phyloP scores from a whole-genome alignment of 176 grass and related monocot species.

The Avena insularis region DNA sequence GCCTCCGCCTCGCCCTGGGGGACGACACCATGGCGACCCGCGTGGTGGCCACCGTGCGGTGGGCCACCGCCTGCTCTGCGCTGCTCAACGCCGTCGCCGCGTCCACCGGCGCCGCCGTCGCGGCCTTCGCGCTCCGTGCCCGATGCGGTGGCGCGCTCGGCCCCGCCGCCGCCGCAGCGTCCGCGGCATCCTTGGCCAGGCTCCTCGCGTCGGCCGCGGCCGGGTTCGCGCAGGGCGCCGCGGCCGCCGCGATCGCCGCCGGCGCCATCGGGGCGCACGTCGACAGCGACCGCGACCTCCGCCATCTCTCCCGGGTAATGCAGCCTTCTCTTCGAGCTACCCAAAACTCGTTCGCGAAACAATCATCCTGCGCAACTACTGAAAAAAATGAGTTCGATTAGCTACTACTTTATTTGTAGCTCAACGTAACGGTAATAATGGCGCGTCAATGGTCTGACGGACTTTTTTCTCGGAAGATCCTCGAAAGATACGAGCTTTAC shows the following conservation, averaged over 20 bases:
- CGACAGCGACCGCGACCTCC: slow-evolving; percentile 25
- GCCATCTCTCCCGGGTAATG: slow-evolving; percentile 58
- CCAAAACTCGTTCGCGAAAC: background rate
- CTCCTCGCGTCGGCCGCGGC: too few relatives aligned
- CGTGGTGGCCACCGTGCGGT: slow-evolving; percentile 53
- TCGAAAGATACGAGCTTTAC: background rate
- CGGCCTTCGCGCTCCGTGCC: slow-evolving; percentile 30
- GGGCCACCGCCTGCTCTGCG: slow-evolving; percentile 54
- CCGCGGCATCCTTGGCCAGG: too few relatives aligned
- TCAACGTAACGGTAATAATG: background rate
- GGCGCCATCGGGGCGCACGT: too few relatives aligned
- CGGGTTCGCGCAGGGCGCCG: too few relatives aligned
- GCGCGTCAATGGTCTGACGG: background rate
- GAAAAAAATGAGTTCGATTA: background rate
- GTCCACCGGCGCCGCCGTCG: slow-evolving; percentile 46
- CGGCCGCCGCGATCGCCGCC: too few relatives aligned
- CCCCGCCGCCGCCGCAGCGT: too few relatives aligned
- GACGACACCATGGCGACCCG: slow-evolving; percentile 15
- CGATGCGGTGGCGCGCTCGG: background rate
- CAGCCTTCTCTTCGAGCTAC: background rate
- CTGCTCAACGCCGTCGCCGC: slow-evolving; percentile 59
- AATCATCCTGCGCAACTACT: slow-evolving; percentile 8
- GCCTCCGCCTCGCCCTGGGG: background rate
- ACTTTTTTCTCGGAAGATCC: too few relatives aligned
- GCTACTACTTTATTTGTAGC: background rate